Evolutionary conservation across 257 asterid genomes (phyloP), one percentile per base, ranked within the genome.

Genomic region (Henckelia pumila): DNA sequence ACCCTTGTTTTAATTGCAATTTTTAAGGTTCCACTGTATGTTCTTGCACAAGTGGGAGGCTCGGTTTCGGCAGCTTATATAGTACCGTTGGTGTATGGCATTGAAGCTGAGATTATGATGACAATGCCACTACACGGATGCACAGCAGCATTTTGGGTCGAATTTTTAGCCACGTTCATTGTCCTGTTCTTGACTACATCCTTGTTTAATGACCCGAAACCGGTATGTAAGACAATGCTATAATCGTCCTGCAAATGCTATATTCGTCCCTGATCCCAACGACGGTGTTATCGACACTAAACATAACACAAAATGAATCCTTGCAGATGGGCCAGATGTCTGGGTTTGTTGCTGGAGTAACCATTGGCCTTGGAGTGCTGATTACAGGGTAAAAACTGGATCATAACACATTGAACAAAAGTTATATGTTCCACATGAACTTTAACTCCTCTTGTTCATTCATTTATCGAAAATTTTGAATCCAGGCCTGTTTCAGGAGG

Each of bases 401-500:
- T 56, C 32, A 25, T n/a, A 35, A 44, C 26, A 2, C 7, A 19
- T 28, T 35, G 0, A 20, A 50, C 20, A 33, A 21, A 25, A 56
- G 64, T 24, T 4, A 17, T n/a, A n/a, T n/a, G n/a, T 30, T 56
- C 0, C 7, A 40, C 47, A 57, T 28, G 20, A 66, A 21, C 23
- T 16, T 65, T 20, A 32, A 10, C 8, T 4, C 2, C 3, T 63
- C 60, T 0, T 7, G 7, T 61, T 8, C 11, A 6, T 22, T 37
- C 47, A 68, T 35, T 26, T 37, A 3, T 14, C 40, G 0, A 49
- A 23, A 47, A 8, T 21, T 20, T 66, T n/a, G 65, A 63, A 17
- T 1, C n/a, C 76, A 92, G 98, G 78, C 96, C 98, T 0, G 75
- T 89, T 47, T 88, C 97, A 9, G 98, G 97, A 57, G 98, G 92